Evolutionary conservation across 306 rosid species (phyloP).

Genomic region (Prunus davidiana): DNA sequence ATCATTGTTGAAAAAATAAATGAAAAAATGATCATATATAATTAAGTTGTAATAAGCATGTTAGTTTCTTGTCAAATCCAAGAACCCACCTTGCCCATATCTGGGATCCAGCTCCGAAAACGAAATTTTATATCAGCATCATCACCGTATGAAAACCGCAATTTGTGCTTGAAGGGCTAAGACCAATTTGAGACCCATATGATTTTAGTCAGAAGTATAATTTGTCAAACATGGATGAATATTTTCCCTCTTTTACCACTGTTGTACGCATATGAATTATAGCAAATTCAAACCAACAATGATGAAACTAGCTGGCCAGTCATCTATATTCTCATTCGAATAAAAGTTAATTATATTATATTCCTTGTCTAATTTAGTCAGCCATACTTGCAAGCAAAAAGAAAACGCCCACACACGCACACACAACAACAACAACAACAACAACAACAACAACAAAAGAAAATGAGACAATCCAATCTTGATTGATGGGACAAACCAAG

Average conservation of each 20-base stretch:
- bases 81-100: slow-evolving; percentile 28
- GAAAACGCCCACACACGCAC: not conserved
- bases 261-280: not conserved
- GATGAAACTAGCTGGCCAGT: not conserved
- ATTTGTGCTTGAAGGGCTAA: slow-evolving; percentile 19
- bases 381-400: not conserved
- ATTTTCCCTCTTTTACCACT: not conserved
- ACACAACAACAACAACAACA: not conserved
- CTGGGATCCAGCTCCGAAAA: slow-evolving; percentile 32
- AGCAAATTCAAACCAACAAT: not conserved
- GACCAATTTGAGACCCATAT: slow-evolving; percentile 1
- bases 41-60: slow-evolving; percentile 20
- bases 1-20: too few relatives aligned
- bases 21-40: not conserved
- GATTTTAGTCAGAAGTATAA: not conserved
- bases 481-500: slow-evolving; percentile 3
- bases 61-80: slow-evolving; percentile 58
- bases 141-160: slow-evolving; percentile 37
- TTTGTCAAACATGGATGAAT: not conserved
- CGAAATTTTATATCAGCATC: slow-evolving; percentile 22
- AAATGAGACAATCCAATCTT: not conserved
- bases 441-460: not conserved
- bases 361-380: not conserved
- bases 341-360: too few relatives aligned
- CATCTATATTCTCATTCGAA: not conserved